A percentile compares a stretch with the other conserved stretches of the same genome.
These are phyloP conservation scores for Hypoxylon cercidicola DNA, from an alignment of 495 filamentous ascomycete genomes.

Conservation along the genomic window DNA sequence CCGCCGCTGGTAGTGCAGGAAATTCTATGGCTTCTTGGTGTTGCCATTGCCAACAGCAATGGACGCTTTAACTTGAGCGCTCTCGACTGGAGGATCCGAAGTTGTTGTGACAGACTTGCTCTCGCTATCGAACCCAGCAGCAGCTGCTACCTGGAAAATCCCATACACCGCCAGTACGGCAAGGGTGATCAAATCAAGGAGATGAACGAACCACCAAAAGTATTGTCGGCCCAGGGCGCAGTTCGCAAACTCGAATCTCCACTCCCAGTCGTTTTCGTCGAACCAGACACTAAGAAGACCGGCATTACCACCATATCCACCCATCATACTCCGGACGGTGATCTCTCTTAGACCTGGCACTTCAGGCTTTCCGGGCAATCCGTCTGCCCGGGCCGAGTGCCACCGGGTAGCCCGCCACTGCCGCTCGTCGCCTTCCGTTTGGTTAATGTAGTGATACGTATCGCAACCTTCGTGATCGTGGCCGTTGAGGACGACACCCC, in stretches of 20 bases:
- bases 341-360: constrained; percentile 80
- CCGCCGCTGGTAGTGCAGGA: constrained; percentile 6
- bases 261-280: constrained; percentile 73
- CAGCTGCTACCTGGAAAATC: constrained; percentile 28
- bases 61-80: neutral
- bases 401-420: constrained; percentile 60
- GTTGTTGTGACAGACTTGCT: constrained; percentile 16
- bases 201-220: constrained; percentile 92
- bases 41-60: constrained; percentile 16
- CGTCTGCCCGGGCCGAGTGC: constrained; percentile 45
- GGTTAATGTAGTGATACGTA: constrained; percentile 79
- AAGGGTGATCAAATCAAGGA: constrained; percentile 70
- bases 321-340: constrained; percentile 99
- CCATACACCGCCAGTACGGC: constrained; percentile 46
- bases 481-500: constrained; percentile 81
- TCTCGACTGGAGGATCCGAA: neutral
- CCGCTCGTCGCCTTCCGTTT: constrained; percentile 49
- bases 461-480: constrained; percentile 97
- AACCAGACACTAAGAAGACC: constrained; percentile 92
- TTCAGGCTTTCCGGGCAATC: constrained; percentile 47
- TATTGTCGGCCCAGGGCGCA: constrained; percentile 88
- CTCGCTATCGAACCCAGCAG: constrained; percentile 39
- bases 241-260: constrained; percentile 80
- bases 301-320: constrained; percentile 87
- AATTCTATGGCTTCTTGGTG: constrained; percentile 26